A percentile compares a stretch with the other conserved stretches of the same genome.
Evolutionary conservation across 2,329 filamentous ascomycete species (phyloP).

Genomic region (Colletotrichum sp.): DNA sequence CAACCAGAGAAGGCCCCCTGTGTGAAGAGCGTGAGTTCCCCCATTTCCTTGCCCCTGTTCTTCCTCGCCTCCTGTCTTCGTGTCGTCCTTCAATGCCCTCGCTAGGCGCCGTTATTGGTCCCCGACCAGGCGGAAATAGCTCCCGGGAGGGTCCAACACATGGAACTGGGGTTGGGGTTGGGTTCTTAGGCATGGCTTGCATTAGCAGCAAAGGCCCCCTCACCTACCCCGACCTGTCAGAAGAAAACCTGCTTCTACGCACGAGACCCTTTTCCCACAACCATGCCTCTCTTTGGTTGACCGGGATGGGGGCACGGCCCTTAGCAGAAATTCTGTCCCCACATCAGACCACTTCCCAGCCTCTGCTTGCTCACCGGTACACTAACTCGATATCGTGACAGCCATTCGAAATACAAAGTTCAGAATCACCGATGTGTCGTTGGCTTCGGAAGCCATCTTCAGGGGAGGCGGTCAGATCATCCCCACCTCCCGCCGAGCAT

Average conservation of each 20-base stretch:
- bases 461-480: constrained; percentile 97
- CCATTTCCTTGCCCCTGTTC: constrained; percentile 16
- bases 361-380: constrained; percentile 1
- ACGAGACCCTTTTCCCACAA: constrained; percentile 2
- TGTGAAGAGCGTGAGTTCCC: constrained; percentile 91
- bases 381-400: constrained; percentile 40
- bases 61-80: constrained; percentile 9
- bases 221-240: neutral
- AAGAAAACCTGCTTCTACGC: constrained; percentile 12
- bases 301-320: constrained; percentile 14
- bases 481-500: constrained; percentile 88
- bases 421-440: constrained; percentile 87
- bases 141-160: constrained; percentile 6
- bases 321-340: neutral
- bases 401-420: constrained; percentile 98
- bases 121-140: neutral
- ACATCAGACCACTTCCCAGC: constrained; percentile 10
- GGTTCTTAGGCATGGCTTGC: constrained; percentile 14
- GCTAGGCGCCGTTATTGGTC: neutral
- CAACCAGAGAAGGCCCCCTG: constrained; percentile 89
- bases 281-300: constrained; percentile 12
- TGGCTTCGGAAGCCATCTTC: constrained; percentile 91
- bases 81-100: constrained; percentile 3
- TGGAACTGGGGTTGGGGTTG: constrained; percentile 6
- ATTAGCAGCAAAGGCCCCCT: constrained; percentile 4